Conservation (phyloP, 257 asterid species). For the Primulina tabacum region DNA sequence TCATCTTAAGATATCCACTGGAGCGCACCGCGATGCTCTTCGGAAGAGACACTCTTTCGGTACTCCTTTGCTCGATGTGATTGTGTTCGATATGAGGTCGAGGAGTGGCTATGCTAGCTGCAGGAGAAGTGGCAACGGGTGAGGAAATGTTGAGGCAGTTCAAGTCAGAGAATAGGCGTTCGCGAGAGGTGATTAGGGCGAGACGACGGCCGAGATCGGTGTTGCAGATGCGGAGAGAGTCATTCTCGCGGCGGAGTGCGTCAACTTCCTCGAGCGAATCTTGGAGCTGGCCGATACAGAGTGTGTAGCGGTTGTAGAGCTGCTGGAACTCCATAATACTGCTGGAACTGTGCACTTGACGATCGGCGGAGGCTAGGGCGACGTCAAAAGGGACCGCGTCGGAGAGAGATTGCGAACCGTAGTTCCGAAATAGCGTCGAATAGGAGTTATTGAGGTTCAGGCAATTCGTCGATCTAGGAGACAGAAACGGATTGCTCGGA, state of each 20-base stretch:
- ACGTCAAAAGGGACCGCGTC: conserved; percentile 43
- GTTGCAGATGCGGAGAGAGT: conserved; percentile 53
- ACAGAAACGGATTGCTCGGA: conserved; percentile 40
- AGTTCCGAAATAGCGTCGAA: conserved; percentile 46
- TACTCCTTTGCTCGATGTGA: conserved; percentile 36
- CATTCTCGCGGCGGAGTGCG: conserved; percentile 58
- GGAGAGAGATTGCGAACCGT: conserved; percentile 42
- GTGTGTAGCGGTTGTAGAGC: conserved; percentile 62
- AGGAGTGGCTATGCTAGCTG: conserved; percentile 21
- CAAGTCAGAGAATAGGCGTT: conserved; percentile 58
- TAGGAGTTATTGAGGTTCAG: conserved; percentile 38
- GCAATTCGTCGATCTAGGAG: conserved; percentile 45
- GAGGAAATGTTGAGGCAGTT: conserved; percentile 47
- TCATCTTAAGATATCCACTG: conserved; percentile 51
- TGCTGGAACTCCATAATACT: conserved; percentile 63
- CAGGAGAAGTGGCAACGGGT: conserved; percentile 25
- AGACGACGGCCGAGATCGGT: conserved; percentile 64
- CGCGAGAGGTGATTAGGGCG: conserved; percentile 52
- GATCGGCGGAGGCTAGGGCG: conserved; percentile 33
- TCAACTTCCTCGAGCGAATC: conserved; percentile 55
- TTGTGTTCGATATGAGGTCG: conserved; percentile 37
- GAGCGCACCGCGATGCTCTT: conserved; percentile 82
- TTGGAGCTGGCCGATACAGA: conserved; percentile 52
- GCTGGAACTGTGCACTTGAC: conserved; percentile 44
- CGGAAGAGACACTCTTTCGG: conserved; percentile 54